Percentiles rank a stretch among this genome's conserved stretches.
phyloP scores from a whole-genome alignment of 2,329 filamentous ascomycete genomes.

The Phoma sp. region DNA sequence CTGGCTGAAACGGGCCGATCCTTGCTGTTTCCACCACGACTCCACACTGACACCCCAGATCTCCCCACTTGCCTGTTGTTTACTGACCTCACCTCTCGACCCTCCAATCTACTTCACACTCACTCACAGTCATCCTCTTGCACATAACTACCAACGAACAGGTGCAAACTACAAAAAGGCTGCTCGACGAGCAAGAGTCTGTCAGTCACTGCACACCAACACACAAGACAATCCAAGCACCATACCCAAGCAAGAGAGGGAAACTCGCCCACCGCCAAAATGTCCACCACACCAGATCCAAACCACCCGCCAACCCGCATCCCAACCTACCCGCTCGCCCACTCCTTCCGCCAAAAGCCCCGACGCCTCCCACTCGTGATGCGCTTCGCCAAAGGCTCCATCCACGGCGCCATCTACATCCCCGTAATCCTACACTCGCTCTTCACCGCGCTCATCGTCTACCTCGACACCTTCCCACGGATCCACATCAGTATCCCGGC shows the following conservation, averaged over 20 bases:
- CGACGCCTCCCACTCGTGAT: conserved; percentile 67
- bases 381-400: conserved; percentile 68
- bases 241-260: neutral
- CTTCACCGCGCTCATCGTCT: conserved; percentile 65
- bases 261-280: neutral
- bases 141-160: too few relatives aligned
- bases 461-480: conserved; percentile 59
- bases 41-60: conserved; percentile 10
- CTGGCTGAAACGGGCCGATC: conserved; percentile 16
- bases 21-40: conserved; percentile 4
- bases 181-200: too few relatives aligned
- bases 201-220: too few relatives aligned
- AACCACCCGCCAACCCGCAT: neutral
- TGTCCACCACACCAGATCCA: conserved; percentile 10
- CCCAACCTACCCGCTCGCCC: conserved; percentile 54
- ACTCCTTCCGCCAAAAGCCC: conserved; percentile 54
- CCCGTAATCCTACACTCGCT: conserved; percentile 63
- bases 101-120: neutral
- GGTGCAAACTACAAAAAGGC: too few relatives aligned
- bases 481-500: conserved; percentile 61
- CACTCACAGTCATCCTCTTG: neutral
- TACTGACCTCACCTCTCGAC: neutral
- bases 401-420: conserved; percentile 64
- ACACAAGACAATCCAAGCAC: too few relatives aligned
- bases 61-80: conserved; percentile 10